Evolutionary conservation across 2,329 filamentous ascomycete species (phyloP), one percentile per base, ranked within the genome.

Genomic region (Ascomycota sp.): DNA sequence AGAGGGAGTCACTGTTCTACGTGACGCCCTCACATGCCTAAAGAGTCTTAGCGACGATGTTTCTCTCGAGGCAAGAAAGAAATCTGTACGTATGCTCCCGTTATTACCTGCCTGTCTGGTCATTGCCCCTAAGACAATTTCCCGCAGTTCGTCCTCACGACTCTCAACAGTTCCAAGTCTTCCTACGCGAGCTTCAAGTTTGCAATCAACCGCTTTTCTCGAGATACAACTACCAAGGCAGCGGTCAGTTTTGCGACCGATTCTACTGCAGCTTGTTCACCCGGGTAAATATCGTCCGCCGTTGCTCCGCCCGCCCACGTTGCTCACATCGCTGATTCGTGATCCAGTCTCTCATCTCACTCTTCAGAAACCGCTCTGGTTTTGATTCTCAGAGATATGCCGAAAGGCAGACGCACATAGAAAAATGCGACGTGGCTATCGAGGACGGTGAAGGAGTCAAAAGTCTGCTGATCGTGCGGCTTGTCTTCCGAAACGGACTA

Each of bases 41-140:
- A 67, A 69, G 43, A 82, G 81, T 50, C 85, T 86, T 55, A 78
- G 74, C 47, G 79, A 86, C 40, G 69, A 75, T 27, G 77, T 86
- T 13, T 77, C 70, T 19, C 60, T 86, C 25, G 79, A 85, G 48
- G 75, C 75, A 22, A 63, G 65, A 40, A 67, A 63, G 37, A 74
- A 81, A 42, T 69, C 65, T 47, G 76, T 77, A 51, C 31, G 47
- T 4, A 7, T 9, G 3, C 13, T 5, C 1, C 3, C 7, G 4
- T 8, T 20, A 13, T 13, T 7, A 11, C 5, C 8, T 12, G 3
- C 8, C 2, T n/a, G 21, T 35, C 28, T 22, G 25, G 20, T 23
- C 25, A 25, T 11, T 10, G 8, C 10, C n/a, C n/a, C n/a, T n/a
- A n/a, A n/a, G n/a, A n/a, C n/a, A n/a, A n/a, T 7, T 23, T 5